Evolutionary conservation across 371 early-diverging fungal species (phyloP), one percentile per base, ranked within the genome.

Genomic region (Dentiscutata heterogama): DNA sequence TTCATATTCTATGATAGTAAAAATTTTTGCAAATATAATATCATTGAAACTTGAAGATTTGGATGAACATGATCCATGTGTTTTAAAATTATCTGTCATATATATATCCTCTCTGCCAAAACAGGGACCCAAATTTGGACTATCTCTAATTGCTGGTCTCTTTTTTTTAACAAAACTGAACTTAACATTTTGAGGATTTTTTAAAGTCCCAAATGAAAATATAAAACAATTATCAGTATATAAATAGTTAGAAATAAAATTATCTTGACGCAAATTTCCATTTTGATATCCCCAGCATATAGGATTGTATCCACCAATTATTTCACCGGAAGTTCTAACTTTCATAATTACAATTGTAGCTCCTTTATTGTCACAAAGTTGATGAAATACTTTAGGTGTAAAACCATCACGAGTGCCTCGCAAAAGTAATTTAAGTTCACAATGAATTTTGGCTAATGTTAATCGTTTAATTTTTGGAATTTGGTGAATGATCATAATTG

Each of bases 271-370:
- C n/a, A n/a, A n/a, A n/a, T n/a, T n/a, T n/a, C n/a, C n/a, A n/a
- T n/a, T n/a, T 50, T 50, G 50, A 50, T 50, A 16, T 51, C 51
- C 51, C 67, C 67, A 67, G 2, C 20, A 31, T 16, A 20, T 16
- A 20, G 71, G 71, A 70, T 74, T 54, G 51, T 74, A 74, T 7
- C 74, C 74, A 74, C 74, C 74, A 70, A 70, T n/a, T 22, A 74
- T 74, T 74, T 56, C 54, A 46, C 22, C 42, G 0, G 71, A 42
- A 13, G 1, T 10, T 46, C 25, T 46, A 22, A 50, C 25, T 46
- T 70, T 42, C 14, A 70, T 46, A 22, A 70, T 7, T 3, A 70
- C 50, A 3, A 70, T 16, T 3, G 71, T 70, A 5, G 71, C 25
- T 25, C 71, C 71, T 13, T 50, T 39, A 25, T 70, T 46, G 25